Evolutionary conservation across 176 grass and related monocot genomes (phyloP), one percentile per base, ranked within the genome.

Genomic region (Rhynchospora breviuscula): DNA sequence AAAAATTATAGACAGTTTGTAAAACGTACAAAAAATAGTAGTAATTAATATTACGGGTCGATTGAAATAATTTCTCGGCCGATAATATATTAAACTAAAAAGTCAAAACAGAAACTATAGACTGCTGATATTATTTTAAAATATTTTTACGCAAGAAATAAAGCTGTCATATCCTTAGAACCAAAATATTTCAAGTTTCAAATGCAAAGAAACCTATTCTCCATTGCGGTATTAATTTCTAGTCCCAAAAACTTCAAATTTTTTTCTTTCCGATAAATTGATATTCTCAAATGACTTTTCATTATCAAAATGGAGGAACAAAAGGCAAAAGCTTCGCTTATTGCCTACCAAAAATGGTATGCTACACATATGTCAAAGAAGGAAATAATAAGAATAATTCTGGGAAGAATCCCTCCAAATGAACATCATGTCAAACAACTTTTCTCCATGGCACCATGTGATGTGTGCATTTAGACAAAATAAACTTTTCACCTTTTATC

Each of bases 271-370:
- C 75, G 25, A 26, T 19, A 78, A 51, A 40, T 40, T 78, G 25
- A 61, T 60, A 26, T 35, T 33, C 54, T 26, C 8, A 63, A 80
- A 31, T 70, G 14, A 13, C 29, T 57, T 57, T 14, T 62, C 2
- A 43, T 60, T n/a, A 62, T 63, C 40, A 43, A 60, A 60, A 46
- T 63, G 4, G 40, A 61, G 35, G n/a, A 58, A 21, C n/a, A 79
- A 43, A 46, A 52, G 17, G n/a, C n/a, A 79, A 43, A 46, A 52
- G 17, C n/a, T 2, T 80, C 54, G n/a, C 57, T 62, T 19, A 43
- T 62, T n/a, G 56, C 54, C 59, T 80, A 60, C 78, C 78, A 80
- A 47, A 80, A 80, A 62, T 80, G 57, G 78, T 44, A 61, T 60
- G 54, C 29, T 68, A 19, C 10, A n/a, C 56, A 18, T 15, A 45